Conservation (phyloP, 108 stramenopile genomes). For the Cyclotella cryptica region DNA sequence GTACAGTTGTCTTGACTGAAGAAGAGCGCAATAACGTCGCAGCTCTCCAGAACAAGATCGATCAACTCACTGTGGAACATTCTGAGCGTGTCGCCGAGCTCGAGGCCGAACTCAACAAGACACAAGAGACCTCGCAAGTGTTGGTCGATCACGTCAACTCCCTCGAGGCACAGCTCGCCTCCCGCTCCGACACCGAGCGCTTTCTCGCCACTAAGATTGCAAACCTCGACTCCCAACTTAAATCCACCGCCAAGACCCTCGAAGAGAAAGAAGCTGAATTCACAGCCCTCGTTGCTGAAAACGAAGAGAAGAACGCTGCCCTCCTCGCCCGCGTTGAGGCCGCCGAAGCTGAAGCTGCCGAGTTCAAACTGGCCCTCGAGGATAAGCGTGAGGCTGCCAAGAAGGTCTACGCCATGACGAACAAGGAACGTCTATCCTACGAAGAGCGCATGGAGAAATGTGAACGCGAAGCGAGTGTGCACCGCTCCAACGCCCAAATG, state of each 20-base stretch:
- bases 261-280: conserved; percentile 48
- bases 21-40: conserved; percentile 16
- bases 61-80: conserved; percentile 12
- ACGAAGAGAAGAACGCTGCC: conserved; percentile 49
- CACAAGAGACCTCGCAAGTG: conserved; percentile 75
- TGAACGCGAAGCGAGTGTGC: conserved; percentile 61
- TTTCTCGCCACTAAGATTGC: conserved; percentile 82
- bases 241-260: conserved; percentile 32
- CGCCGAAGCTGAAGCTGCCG: conserved; percentile 24
- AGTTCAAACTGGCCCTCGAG: conserved; percentile 33
- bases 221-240: conserved; percentile 64
- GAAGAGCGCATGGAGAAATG: conserved; percentile 42
- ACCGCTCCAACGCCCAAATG: conserved; percentile 59
- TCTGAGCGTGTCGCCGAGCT: conserved; percentile 40
- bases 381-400: conserved; percentile 35
- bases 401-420: conserved; percentile 49
- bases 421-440: conserved; percentile 48
- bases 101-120: conserved; percentile 71
- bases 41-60: background rate
- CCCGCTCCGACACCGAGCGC: conserved; percentile 73
- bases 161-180: conserved; percentile 72
- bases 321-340: conserved; percentile 36
- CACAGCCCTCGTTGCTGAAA: conserved; percentile 33
- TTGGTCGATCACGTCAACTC: conserved; percentile 83
- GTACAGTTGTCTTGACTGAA: background rate